Base-by-base conservation (phyloP, 192 early-diverging fungal genomes). In the Umbelopsis ramanniana region DNA sequence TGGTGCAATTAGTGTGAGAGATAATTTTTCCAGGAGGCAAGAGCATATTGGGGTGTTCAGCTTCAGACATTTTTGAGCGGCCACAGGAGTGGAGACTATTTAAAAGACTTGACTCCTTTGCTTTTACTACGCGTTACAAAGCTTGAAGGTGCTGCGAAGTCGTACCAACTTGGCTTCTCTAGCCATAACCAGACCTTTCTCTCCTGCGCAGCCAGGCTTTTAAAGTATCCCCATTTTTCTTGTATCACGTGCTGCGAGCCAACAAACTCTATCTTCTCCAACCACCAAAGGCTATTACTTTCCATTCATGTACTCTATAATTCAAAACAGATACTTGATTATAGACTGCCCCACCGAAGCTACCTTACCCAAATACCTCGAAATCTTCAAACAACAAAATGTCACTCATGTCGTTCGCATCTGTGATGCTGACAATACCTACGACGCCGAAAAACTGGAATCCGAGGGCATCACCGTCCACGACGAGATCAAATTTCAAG, bases 401-500 rank as follows among this genome's bases (percentile, higher is more conserved):
- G 91, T 93, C 19, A 86, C 84, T 22, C 87, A 90, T 68, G 76
- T 93, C 11, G 91, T 93, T 0, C 84, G 91, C 21, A 89, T 93
- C 23, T 93, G 91, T 68, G 90, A 92, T 45, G 82, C 86, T 26
- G 76, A 70, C 21, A 73, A 60, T 11, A 87, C 89, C 8, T 93
- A 93, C 68, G 82, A 89, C 70, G 79, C 73, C 6, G 67, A 74
- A 6, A 70, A 79, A 50, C 72, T 91, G 24, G 69, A 75, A 52
- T 73, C 75, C 19, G 52, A 75, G 10, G 88, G 85, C 19, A 92
- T 93, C 71, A 46, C 63, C 29, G 89, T 92, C 43, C 87, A 83
- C 55, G 91, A 93, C 73, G 82, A 88, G 47, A 85, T 85, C 81
- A 84, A 89, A 52, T 93, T 92, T 69, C 76, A 85, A 19, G 91